Evolutionary conservation across 192 early-diverging fungal genomes (phyloP).

Genomic region (Funneliformis mosseae): DNA sequence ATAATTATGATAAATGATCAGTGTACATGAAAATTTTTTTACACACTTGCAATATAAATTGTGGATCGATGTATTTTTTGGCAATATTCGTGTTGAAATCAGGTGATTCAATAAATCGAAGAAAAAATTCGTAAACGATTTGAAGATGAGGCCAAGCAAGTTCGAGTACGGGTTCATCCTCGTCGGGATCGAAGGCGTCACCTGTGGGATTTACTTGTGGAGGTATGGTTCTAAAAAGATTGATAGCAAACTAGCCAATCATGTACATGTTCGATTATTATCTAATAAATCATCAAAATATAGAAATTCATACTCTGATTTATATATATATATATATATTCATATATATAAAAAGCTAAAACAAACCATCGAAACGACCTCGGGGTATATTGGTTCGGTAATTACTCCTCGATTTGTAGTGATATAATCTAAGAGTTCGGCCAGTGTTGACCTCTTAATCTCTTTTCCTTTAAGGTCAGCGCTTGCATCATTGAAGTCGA

Average conservation of each 20-base stretch:
- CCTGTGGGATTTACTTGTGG: conserved; percentile 94
- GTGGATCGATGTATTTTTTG: conserved; percentile 94
- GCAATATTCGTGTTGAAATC: conserved; percentile 98
- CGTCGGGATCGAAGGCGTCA: conserved; percentile 98
- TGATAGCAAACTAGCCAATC: conserved; percentile 76
- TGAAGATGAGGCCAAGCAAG: conserved; percentile 97
- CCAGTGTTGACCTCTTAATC: conserved; percentile 89
- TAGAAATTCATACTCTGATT: neutral
- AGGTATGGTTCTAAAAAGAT: conserved; percentile 95
- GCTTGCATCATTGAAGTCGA: conserved; percentile 93
- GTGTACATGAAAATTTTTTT: neutral
- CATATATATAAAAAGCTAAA: neutral
- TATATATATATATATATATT: conserved; percentile 1
- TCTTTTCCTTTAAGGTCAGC: conserved; percentile 93
- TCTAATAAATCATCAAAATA: conserved; percentile 25
- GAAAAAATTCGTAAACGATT: conserved; percentile 97
- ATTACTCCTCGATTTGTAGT: conserved; percentile 86
- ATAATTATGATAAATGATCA: conserved; percentile 8
- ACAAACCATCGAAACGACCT: conserved; percentile 91
- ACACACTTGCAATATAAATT: conserved; percentile 86
- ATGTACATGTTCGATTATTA: conserved; percentile 20
- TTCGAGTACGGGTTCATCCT: conserved; percentile 98
- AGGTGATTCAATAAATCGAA: conserved; percentile 96
- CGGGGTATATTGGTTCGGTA: conserved; percentile 87
- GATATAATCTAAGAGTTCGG: conserved; percentile 94